Evolutionary conservation across 2,329 filamentous ascomycete genomes (phyloP).

Genomic region (Scytalidium sp.): DNA sequence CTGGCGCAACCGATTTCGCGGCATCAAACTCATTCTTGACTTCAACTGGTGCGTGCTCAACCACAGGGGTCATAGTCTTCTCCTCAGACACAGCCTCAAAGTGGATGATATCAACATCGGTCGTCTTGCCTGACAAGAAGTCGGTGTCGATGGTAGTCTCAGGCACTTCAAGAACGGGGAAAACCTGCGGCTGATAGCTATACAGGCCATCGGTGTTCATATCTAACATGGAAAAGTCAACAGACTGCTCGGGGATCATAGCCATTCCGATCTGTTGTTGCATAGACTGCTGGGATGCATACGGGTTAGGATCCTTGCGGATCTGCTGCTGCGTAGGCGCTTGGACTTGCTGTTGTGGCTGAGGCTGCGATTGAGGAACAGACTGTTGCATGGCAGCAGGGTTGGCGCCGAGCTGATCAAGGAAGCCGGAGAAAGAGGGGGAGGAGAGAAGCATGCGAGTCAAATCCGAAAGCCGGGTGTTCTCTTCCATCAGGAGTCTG

Average conservation of each 20-base stretch:
- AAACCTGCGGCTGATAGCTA: constrained; percentile 68
- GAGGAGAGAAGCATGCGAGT: constrained; percentile 81
- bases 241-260: constrained; percentile 74
- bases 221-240: constrained; percentile 73
- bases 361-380: constrained; percentile 24
- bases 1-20: constrained; percentile 6
- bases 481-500: constrained; percentile 78
- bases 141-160: constrained; percentile 53
- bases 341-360: constrained; percentile 35
- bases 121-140: constrained; percentile 69
- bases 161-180: constrained; percentile 67
- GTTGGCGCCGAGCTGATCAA: constrained; percentile 67
- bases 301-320: constrained; percentile 66
- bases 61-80: constrained; percentile 46
- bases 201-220: constrained; percentile 51
- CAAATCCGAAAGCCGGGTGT: constrained; percentile 73
- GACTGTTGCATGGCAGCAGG: constrained; percentile 41
- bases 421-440: constrained; percentile 77
- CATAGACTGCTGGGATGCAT: constrained; percentile 47
- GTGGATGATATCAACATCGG: constrained; percentile 44
- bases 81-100: constrained; percentile 31
- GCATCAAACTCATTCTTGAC: constrained; percentile 24
- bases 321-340: constrained; percentile 45
- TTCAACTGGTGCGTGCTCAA: constrained; percentile 37
- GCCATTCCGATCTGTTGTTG: constrained; percentile 74